Evolutionary conservation across 2,329 filamentous ascomycete genomes (phyloP).

Genomic region (Pseudogymnoascus sp.): DNA sequence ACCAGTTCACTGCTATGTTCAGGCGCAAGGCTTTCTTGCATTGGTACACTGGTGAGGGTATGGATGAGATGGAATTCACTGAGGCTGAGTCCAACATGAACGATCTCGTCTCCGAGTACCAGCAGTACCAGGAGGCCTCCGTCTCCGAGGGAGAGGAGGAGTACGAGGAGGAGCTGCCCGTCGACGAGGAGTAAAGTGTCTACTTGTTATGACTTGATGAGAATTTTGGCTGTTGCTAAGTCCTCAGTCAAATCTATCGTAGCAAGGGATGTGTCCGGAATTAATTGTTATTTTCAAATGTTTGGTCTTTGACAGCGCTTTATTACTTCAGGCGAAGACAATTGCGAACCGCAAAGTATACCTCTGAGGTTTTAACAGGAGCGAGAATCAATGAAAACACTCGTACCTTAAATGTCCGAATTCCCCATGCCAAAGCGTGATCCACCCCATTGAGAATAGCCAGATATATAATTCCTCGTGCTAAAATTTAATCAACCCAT

Average conservation of each 20-base stretch:
- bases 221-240: slow-evolving; percentile 6
- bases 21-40: slow-evolving; percentile 99
- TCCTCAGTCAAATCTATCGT: slow-evolving; percentile 9
- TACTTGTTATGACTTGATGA: slow-evolving; percentile 8
- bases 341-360: slow-evolving; percentile 4
- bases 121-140: slow-evolving; percentile 99
- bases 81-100: slow-evolving; percentile 99
- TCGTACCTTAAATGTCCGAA: neutral
- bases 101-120: slow-evolving; percentile 98
- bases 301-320: slow-evolving; percentile 5
- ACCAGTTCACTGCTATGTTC: slow-evolving; percentile 99
- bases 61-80: slow-evolving; percentile 99
- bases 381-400: slow-evolving; percentile 9
- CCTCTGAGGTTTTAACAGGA: slow-evolving; percentile 3
- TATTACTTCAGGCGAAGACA: neutral
- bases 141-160: slow-evolving; percentile 97
- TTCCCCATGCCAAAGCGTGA: neutral
- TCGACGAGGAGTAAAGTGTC: slow-evolving; percentile 54
- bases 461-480: neutral
- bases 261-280: slow-evolving; percentile 6
- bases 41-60: slow-evolving; percentile 99
- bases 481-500: neutral
- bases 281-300: slow-evolving; percentile 9
- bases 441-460: no score
- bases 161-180: slow-evolving; percentile 67